These are phyloP conservation scores for Actinidia chinensis DNA, from an alignment of 179 eudicot species.

Conservation along the genomic window DNA sequence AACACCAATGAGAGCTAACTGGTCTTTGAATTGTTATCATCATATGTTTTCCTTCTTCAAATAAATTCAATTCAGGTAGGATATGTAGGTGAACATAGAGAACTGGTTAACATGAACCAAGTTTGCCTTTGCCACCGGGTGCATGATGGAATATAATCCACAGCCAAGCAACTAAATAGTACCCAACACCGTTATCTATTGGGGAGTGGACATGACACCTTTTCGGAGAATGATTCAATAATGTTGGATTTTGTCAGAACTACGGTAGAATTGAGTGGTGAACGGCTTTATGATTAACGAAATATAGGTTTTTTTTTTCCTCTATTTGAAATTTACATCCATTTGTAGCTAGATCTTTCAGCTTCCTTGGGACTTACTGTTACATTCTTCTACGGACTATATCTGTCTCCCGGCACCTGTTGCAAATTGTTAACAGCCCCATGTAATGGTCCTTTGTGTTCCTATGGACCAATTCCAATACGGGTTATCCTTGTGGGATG, in stretches of 20 bases:
- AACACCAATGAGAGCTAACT: background rate
- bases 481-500: no score
- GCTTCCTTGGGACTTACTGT: no score
- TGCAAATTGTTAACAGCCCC: no score
- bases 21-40: background rate
- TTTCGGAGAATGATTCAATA: background rate
- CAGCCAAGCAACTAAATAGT: background rate
- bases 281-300: background rate
- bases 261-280: background rate
- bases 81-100: background rate
- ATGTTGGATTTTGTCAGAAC: no score
- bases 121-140: background rate
- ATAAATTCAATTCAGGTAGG: background rate
- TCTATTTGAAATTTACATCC: no score
- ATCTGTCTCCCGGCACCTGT: no score
- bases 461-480: no score
- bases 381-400: no score
- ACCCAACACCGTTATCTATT: background rate
- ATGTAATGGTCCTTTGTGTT: no score
- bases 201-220: background rate
- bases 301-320: no score
- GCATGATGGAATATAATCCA: background rate
- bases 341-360: no score
- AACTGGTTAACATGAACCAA: background rate
- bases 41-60: background rate